phyloP scores from a whole-genome alignment of 1,284 basidiomycete genomes.

The Lignosus rhinocerotis region DNA sequence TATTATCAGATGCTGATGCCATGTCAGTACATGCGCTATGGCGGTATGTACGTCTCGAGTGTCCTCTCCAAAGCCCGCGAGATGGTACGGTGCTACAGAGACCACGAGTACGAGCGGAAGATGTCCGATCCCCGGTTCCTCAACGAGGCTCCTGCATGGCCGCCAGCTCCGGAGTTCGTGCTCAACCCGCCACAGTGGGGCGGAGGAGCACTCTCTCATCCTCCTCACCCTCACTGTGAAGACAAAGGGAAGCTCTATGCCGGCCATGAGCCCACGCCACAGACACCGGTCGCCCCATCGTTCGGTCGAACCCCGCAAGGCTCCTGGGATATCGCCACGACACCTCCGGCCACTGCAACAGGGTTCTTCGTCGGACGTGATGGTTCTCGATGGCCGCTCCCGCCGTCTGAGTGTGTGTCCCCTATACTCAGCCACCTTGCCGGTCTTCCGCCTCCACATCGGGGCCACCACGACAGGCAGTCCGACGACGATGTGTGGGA shows the following conservation, averaged over 20 bases:
- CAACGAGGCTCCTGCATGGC: constrained; percentile 14
- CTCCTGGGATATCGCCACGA: background rate
- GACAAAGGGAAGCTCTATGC: background rate
- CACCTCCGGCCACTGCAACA: background rate
- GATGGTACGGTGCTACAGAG: background rate
- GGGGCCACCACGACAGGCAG: background rate
- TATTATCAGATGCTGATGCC: background rate
- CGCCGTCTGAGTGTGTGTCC: constrained; percentile 15
- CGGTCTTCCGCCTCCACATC: background rate
- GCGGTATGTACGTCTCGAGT: background rate
- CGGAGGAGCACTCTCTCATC: background rate
- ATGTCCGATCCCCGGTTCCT: background rate
- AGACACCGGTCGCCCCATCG: background rate
- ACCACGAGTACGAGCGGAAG: background rate
- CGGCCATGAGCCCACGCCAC: background rate
- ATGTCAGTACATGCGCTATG: background rate
- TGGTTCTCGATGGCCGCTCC: constrained; percentile 14
- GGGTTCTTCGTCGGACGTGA: constrained; percentile 14
- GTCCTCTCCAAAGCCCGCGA: background rate
- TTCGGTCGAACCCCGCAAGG: background rate
- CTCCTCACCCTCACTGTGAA: background rate
- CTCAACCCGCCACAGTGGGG: constrained; percentile 7
- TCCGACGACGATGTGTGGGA: background rate
- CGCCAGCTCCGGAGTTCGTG: constrained; percentile 4
- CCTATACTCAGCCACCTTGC: background rate